phyloP scores from a whole-genome alignment of 2,329 filamentous ascomycete species.

The Neofusicoccum cordaticola region DNA sequence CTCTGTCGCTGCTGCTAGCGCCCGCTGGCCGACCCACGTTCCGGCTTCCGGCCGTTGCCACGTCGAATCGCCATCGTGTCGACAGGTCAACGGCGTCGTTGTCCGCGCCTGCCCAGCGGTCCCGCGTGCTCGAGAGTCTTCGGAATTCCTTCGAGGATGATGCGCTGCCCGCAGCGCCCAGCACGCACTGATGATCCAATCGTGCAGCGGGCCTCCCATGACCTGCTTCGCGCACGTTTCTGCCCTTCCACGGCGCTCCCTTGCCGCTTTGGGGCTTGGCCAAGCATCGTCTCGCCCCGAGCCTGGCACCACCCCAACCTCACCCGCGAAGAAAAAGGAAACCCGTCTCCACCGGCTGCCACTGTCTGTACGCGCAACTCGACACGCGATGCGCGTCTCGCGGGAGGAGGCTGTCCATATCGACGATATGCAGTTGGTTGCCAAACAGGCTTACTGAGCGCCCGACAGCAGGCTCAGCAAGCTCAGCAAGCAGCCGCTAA shows the following conservation, averaged over 20 bases:
- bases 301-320: not conserved
- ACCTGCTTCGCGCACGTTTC: not conserved
- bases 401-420: not conserved
- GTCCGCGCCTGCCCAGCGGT: too few species aligned
- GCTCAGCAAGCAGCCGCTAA: not conserved
- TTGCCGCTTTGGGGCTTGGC: not conserved
- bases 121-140: too few species aligned
- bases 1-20: not conserved
- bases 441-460: slow-evolving; percentile 2
- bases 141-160: too few species aligned
- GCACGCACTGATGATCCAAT: too few species aligned
- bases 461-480: not conserved
- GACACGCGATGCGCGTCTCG: not conserved
- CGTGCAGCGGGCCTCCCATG: not conserved
- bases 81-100: too few species aligned
- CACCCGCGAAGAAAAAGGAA: not conserved
- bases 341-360: not conserved
- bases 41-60: not conserved
- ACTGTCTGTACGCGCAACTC: not conserved
- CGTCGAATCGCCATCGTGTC: not conserved
- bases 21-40: not conserved
- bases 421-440: not conserved
- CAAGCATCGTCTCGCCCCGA: not conserved
- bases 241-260: not conserved
- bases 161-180: too few species aligned